These are phyloP conservation scores for Lotmaria passim DNA, from an alignment of 208 protist species.

Conservation along the genomic window DNA sequence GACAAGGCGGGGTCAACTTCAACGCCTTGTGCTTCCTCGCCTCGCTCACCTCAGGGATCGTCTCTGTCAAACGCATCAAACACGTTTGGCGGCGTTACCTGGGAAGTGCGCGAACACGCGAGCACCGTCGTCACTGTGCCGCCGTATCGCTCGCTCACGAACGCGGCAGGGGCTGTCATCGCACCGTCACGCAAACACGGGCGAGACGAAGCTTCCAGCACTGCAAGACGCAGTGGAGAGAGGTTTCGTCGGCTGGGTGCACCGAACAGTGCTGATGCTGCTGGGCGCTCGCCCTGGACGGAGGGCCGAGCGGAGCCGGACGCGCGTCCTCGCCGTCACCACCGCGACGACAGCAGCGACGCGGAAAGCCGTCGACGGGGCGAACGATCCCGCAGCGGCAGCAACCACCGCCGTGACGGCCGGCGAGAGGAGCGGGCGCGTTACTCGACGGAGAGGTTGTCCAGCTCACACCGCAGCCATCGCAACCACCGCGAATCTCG, in stretches of 20 bases:
- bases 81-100: not conserved
- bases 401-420: not conserved
- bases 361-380: not conserved
- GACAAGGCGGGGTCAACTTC: not conserved
- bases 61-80: not conserved
- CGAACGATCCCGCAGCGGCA: not conserved
- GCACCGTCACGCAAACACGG: not conserved
- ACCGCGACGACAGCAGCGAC: not conserved
- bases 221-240: not conserved
- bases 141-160: not conserved
- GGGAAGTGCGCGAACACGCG: not conserved
- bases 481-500: not conserved
- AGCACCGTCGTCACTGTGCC: not conserved
- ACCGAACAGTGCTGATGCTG: too few species aligned
- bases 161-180: not conserved
- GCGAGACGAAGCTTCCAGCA: not conserved
- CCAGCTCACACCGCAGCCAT: constrained; percentile 6
- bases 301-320: not conserved
- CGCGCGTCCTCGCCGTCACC: not conserved
- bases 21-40: not conserved
- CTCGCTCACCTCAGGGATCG: too few species aligned
- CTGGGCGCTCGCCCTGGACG: too few species aligned
- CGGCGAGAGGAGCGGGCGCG: not conserved
- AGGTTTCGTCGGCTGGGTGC: constrained; percentile 2
- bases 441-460: not conserved